Base-by-base conservation (phyloP, 345 rosid species). In the Camelina laxa region DNA sequence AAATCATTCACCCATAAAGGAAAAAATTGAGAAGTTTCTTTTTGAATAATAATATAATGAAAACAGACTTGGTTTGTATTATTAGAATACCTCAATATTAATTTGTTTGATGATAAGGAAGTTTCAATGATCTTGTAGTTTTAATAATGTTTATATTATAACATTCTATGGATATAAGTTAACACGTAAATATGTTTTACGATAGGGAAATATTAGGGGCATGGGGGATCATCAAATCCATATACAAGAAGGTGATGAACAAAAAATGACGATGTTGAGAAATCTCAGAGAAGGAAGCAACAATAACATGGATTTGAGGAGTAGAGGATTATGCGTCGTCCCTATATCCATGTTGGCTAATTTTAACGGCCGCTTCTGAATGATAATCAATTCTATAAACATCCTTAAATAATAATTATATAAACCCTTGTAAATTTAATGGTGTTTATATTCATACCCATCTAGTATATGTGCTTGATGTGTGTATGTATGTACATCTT, bases 241-340 rank as follows among this genome's bases (percentile, higher is more conserved):
- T 12, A 59, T 65, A 36, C 48, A 71, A 48, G 81, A 72, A 72
- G 45, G 63, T 13, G 68, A 50, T 47, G 70, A 55, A 44, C 59
- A n/a, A 33, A 54, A 63, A 33, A 62, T 76, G 45, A 56, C 2
- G 51, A 56, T 70, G 75, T 57, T 70, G 72, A 76, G 21, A 14
- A 55, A 62, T 24, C 42, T 60, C 8, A 41, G 20, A 42, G 76
- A 70, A 64, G 60, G 47, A 57, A 77, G 55, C 48, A 67, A 65
- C 20, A 56, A 39, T 30, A 71, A 60, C 45, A 78, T 66, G 63
- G 89, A 86, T 75, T 73, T 93, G 73, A 85, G 85, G 82, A 83
- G 89, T 66, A 87, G 86, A 78, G 98, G 98, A 13, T 66, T 89
- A 67, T 86, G 98, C 74, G 77, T 89, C 81, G 88, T 89, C 75